Percentiles rank a stretch among this genome's conserved stretches.
phyloP scores from a whole-genome alignment of 2,329 filamentous ascomycete genomes.

The Chrysoporthe cubensis region DNA sequence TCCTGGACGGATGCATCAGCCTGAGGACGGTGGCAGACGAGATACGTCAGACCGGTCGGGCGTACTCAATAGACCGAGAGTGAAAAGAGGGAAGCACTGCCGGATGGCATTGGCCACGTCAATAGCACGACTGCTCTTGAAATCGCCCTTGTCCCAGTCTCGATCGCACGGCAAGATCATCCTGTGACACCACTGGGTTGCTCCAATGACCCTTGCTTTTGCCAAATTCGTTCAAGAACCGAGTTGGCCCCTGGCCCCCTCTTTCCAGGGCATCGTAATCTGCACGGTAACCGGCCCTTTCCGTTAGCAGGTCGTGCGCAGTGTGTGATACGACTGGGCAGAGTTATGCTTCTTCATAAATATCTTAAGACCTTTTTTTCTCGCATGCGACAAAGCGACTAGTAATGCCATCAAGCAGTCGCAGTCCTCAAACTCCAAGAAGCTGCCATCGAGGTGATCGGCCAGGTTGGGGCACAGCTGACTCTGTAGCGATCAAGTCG shows the following conservation, averaged over 20 bases:
- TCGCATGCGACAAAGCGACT: background rate
- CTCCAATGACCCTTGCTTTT: background rate
- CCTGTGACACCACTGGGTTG: background rate
- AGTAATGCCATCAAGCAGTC: background rate
- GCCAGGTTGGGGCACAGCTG: background rate
- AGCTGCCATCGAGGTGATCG: background rate
- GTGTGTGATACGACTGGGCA: background rate
- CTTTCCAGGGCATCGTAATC: background rate
- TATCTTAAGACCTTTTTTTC: background rate
- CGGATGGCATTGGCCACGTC: background rate
- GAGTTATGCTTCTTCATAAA: background rate
- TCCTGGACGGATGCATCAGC: conserved; percentile 19
- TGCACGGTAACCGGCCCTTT: background rate
- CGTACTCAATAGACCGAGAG: background rate
- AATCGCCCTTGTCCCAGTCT: background rate
- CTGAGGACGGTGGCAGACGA: background rate
- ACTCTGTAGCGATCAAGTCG: too few species aligned
- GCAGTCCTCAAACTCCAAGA: background rate
- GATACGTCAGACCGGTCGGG: conserved; percentile 16
- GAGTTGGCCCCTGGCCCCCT: background rate
- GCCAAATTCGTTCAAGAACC: background rate
- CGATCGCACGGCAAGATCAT: background rate
- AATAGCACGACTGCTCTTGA: background rate
- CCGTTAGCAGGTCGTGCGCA: background rate
- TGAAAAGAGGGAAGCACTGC: background rate